Base-by-base conservation (phyloP, 2,329 filamentous ascomycete genomes). In the Curvularia eragrostidis region DNA sequence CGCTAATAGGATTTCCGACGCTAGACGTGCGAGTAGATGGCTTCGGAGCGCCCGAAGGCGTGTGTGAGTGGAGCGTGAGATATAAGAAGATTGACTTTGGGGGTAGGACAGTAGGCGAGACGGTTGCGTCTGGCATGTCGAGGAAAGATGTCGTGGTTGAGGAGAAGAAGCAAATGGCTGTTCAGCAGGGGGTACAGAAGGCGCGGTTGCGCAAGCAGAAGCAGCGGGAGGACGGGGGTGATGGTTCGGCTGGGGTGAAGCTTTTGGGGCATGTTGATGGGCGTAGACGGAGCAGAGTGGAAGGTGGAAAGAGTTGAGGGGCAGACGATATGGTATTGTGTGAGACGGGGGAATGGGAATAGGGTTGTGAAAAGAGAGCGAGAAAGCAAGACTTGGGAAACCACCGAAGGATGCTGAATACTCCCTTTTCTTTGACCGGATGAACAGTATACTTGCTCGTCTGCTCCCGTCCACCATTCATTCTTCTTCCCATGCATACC, bases 1-100 rank as follows among this genome's bases (percentile, higher is more conserved):
- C 15, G 2, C 49, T 73, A 1, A 10, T 73, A 1, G 70, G 68
- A 0, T 64, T 73, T 12, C 70, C 70, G 2, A 72, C 69, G 5
- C 59, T 72, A 18, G 51, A 68, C 24, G 61, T 69, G 5, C 52
- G 60, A 7, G 47, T 61, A 4, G 12, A 60, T 15, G 56, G 59
- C 9, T 52, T 61, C 12, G 62, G 66, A 3, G 44, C 48, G 18
- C 62, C 59, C 1, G 18, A 46, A 9, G 48, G 48, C 6, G 41
- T 62, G 2, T 65, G 64, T 38, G 26, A 54, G 3, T 72, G 66
- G 66, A 57, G 48, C 1, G 66, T 73, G 18, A 57, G 58, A 2
- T 73, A 73, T 54, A 73, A 73, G 52, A 71, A 71, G 28, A 47
- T 70, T 5, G 59, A 68, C 23, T 38, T 64, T n/a, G 65, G 65